Evolutionary conservation across 805 yeast genomes (phyloP), one percentile per base, ranked within the genome.

Genomic region (Kregervanrija delftensis): DNA sequence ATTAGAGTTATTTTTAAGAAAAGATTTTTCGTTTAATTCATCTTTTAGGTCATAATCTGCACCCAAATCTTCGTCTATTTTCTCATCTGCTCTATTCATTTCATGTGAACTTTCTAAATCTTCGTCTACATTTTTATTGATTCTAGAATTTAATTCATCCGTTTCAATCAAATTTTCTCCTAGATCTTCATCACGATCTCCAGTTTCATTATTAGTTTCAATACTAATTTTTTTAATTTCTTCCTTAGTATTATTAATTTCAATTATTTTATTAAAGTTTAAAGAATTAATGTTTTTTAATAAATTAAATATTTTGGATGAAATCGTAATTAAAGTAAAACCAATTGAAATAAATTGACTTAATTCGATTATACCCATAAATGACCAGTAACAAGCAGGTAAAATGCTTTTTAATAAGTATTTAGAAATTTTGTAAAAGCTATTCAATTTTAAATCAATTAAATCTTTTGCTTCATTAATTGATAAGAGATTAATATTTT

Each of bases 341-440:
- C 95, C 96, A 11, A 88, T 59, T 1, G 81, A 74, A 6, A 86
- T 71, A 55, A 84, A 88, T 56, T 89, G 95, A 0, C 90, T 95
- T 47, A 81, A 69, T 1, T 83, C 80, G 8, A 88, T 69, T 1
- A 88, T 72, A 1, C 81, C 74, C 59, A 83, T 81, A 55, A 86
- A 83, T 11, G 76, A 73, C 46, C 75, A 72, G 59, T 76, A 82
- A 30, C 83, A 76, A 30, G 65, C 64, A 6, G 72, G 73, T 0
- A 79, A 54, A 3, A 68, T 53, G 46, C 69, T 63, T 15, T 49
- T 49, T 33, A 65, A 49, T 38, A 73, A 49, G 58, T 68, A 66
- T 11, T 37, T 41, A 13, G 51, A 39, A 12, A 57, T 15, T 41
- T 41, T 13, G 4, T 13, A 8, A 1, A 46, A n/a, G 4, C 39